Evolutionary conservation across 2,329 filamentous ascomycete species (phyloP).

Genomic region (Alternaria gansuensis): DNA sequence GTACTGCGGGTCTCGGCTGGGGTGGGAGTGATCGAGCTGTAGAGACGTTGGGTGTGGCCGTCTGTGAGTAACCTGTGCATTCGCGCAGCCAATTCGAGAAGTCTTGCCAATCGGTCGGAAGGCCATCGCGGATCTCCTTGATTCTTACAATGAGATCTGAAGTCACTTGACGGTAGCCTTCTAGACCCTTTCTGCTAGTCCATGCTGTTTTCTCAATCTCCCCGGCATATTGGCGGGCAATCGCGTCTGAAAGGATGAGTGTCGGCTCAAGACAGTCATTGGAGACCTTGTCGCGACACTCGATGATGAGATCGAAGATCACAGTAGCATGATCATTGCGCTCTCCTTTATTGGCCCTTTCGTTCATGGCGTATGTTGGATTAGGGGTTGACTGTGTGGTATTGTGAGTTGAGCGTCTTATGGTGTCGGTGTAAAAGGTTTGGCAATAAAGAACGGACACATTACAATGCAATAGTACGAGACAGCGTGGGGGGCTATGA

Average conservation of each 20-base stretch:
- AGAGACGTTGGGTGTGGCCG: neutral
- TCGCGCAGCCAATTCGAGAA: conserved; percentile 1
- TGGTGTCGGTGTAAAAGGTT: neutral
- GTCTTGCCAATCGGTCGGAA: neutral
- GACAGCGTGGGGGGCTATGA: neutral
- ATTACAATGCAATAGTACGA: neutral
- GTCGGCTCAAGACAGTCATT: neutral
- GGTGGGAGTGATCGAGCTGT: neutral
- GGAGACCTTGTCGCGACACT: conserved; percentile 1
- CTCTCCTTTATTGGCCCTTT: neutral
- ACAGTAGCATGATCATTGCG: neutral
- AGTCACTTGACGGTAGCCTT: neutral
- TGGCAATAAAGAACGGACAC: neutral
- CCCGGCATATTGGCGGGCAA: neutral
- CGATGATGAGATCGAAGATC: neutral
- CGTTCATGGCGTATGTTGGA: neutral
- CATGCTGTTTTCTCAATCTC: neutral
- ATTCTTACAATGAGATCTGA: neutral
- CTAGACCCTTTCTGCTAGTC: neutral
- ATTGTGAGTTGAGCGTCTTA: neutral
- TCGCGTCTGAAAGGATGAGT: neutral
- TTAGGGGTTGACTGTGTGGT: neutral
- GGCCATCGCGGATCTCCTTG: neutral
- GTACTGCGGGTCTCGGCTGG: neutral
- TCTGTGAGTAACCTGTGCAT: neutral